Conservation (phyloP, 768 basidiomycete genomes). For the Auricularia auricula-judae region DNA sequence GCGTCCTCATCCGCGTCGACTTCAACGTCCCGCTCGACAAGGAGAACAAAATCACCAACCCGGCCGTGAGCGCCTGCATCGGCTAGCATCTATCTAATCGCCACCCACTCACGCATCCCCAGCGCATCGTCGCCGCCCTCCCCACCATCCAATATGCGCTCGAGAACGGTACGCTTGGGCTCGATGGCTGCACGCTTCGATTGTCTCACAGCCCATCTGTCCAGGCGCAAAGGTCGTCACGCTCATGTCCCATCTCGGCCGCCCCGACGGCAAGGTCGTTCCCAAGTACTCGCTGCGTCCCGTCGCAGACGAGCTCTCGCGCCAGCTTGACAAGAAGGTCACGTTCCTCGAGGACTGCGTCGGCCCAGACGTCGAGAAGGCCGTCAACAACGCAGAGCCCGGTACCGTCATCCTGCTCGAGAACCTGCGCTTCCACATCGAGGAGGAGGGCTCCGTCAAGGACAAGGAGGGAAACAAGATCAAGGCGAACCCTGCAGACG, state of each 20-base stretch:
- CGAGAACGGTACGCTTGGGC: slow-evolving; percentile 48
- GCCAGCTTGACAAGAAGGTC: slow-evolving; percentile 60
- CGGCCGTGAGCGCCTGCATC: slow-evolving; percentile 54
- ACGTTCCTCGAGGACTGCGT: slow-evolving; percentile 79
- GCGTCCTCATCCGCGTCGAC: slow-evolving; percentile 90
- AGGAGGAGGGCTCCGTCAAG: slow-evolving; percentile 92
- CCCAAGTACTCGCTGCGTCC: slow-evolving; percentile 86
- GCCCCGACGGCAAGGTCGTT: slow-evolving; percentile 86
- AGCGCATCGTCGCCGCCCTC: slow-evolving; percentile 96
- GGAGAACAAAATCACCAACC: slow-evolving; percentile 87
- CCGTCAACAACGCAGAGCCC: slow-evolving; percentile 50
- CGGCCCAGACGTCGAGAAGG: slow-evolving; percentile 72
- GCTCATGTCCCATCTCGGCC: slow-evolving; percentile 97
- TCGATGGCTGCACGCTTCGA: slow-evolving; percentile 1
- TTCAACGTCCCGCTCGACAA: slow-evolving; percentile 82
- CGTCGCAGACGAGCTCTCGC: slow-evolving; percentile 70
- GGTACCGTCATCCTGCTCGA: slow-evolving; percentile 86
- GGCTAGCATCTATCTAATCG: slow-evolving; percentile 3
- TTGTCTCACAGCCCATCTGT: slow-evolving; percentile 6
- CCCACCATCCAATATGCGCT: slow-evolving; percentile 93
- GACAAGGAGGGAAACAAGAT: slow-evolving; percentile 90
- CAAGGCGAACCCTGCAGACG: slow-evolving; percentile 78
- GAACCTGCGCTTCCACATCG: slow-evolving; percentile 96
- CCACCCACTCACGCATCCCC: slow-evolving; percentile 8
- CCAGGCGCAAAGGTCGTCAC: slow-evolving; percentile 72